A percentile compares a stretch with the other conserved stretches of the same genome.
These are phyloP conservation scores for Plantago lanceolata DNA, from an alignment of 305 asterid genomes.

Conservation along the genomic window DNA sequence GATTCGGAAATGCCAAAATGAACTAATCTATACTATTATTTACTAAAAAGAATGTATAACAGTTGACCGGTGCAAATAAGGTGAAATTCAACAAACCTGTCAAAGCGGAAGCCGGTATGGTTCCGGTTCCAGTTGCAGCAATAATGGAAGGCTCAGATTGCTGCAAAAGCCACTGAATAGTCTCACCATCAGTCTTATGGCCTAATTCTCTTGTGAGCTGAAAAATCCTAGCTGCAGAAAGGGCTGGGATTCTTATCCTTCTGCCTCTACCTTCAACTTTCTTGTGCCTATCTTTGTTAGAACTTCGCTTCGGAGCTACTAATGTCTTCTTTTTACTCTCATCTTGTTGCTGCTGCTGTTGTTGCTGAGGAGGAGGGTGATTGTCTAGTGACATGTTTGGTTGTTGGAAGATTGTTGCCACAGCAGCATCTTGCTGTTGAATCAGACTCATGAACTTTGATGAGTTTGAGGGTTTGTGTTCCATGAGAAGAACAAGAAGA, in stretches of 20 bases:
- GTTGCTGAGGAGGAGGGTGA: not conserved
- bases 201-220: conserved; percentile 66
- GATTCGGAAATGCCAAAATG: too few species aligned
- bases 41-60: too few species aligned
- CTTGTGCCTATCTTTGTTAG: conserved; percentile 67
- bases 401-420: conserved; percentile 37
- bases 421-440: conserved; percentile 25
- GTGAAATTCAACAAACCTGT: not conserved
- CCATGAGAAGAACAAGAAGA: conserved; percentile 32
- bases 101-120: conserved; percentile 65
- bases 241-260: conserved; percentile 70
- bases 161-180: conserved; percentile 75
- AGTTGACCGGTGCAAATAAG: too few species aligned
- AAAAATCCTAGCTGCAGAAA: conserved; percentile 75
- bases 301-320: conserved; percentile 52
- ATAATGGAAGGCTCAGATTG: conserved; percentile 70
- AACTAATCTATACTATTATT: too few species aligned
- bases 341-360: not conserved
- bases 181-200: conserved; percentile 72
- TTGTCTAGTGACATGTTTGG: conserved; percentile 55
- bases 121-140: conserved; percentile 71
- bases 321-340: conserved; percentile 27
- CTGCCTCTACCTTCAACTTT: conserved; percentile 84
- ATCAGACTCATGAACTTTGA: conserved; percentile 1
- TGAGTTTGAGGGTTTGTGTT: conserved; percentile 31